Conservation (phyloP, 768 basidiomycete genomes). For the Tulasnella calospora region DNA sequence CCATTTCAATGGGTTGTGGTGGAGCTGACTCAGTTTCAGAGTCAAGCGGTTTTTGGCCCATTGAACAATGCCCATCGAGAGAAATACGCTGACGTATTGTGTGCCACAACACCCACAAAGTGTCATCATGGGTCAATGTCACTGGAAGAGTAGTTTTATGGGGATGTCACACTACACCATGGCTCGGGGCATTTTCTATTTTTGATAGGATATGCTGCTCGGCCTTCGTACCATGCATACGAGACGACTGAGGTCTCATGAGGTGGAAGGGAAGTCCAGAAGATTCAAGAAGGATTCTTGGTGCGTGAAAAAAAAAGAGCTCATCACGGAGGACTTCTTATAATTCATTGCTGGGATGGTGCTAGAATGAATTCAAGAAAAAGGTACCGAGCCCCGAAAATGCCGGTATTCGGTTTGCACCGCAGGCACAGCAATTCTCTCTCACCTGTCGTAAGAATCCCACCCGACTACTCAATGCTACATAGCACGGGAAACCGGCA, state of each 20-base stretch:
- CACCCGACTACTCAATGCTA: not conserved
- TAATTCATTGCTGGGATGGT: not conserved
- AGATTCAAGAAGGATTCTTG: not conserved
- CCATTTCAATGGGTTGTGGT: not conserved
- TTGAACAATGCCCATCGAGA: not conserved
- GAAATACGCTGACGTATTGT: not conserved
- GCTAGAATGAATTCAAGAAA: not conserved
- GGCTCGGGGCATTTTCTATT: not conserved
- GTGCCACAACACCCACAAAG: not conserved
- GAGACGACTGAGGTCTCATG: constrained; percentile 6
- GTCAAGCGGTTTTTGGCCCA: not conserved
- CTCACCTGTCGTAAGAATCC: not conserved
- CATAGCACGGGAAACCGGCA: not conserved
- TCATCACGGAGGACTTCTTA: not conserved
- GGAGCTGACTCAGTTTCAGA: not conserved
- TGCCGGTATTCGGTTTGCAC: not conserved
- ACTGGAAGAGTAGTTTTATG: not conserved
- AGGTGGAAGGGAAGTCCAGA: not conserved
- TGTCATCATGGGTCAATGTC: not conserved
- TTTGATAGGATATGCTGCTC: not conserved
- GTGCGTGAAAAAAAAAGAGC: not conserved
- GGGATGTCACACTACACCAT: not conserved
- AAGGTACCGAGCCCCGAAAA: not conserved
- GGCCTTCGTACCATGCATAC: not conserved
- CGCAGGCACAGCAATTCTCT: not conserved